Conservation (phyloP, 176 grass and related monocot genomes). For the Bromus sterilis region DNA sequence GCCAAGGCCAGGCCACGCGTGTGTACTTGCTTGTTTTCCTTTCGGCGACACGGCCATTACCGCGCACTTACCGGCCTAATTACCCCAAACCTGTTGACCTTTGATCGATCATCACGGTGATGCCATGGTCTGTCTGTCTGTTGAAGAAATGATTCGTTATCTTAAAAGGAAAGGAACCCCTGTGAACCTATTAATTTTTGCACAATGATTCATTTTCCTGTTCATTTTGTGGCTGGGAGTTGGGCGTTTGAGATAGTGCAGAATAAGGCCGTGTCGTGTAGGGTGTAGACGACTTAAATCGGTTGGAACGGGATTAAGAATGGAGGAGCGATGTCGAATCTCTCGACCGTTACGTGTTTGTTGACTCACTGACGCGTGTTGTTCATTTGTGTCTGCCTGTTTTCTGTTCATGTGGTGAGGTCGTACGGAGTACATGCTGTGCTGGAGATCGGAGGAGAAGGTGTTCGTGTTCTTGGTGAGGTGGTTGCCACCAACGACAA, state of each 20-base stretch:
- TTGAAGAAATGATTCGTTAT: not conserved
- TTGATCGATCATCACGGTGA: not conserved
- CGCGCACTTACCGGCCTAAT: not conserved
- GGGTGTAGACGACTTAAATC: not conserved
- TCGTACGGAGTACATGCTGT: not conserved
- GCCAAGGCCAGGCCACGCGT: not conserved
- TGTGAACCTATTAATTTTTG: not conserved
- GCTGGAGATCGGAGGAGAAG: not conserved
- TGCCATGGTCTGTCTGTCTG: not conserved
- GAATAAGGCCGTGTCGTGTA: not conserved
- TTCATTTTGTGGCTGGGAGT: not conserved
- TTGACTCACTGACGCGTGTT: not conserved
- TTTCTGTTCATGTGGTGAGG: not conserved
- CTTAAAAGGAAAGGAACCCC: not conserved
- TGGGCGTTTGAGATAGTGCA: not conserved
- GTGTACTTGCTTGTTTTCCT: not conserved
- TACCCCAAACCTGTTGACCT: not conserved
- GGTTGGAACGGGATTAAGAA: not conserved
- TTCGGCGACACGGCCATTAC: not conserved
- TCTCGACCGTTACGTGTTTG: not conserved
- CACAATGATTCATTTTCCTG: not conserved
- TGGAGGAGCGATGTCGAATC: not conserved
- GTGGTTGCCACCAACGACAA: constrained; percentile 2
- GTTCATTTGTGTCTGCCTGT: not conserved
- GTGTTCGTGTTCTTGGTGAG: not conserved